Base-by-base conservation (phyloP, 331 rosid species). In the Erythrophleum ivorense region DNA sequence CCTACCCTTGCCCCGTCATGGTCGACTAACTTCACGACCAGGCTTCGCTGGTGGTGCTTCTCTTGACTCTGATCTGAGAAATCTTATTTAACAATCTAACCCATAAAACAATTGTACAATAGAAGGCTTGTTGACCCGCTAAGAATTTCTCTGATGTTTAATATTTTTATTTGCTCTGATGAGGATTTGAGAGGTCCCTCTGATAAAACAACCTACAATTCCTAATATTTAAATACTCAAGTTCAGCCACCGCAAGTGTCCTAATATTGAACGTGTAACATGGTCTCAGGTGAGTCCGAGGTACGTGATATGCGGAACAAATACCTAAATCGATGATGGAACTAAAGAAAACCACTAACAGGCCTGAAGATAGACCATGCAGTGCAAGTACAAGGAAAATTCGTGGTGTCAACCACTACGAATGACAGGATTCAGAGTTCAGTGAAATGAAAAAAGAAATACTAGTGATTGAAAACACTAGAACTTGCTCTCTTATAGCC, bases 231-330 rank as follows among this genome's bases (percentile, higher is more conserved):
- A 21, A 2, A 59, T 59, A 6, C 65, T 24, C 15, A 24, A 59
- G 9, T 24, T 59, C 65, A 59, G 36, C 36, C 65, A 21, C 2
- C 9, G 13, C 3, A 59, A 4, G 66, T 60, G 66, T 60, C 38
- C 12, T 10, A 59, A 59, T 3, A 29, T 24, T 24, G 43, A 63
- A 65, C 76, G 71, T 24, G 50, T 45, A 76, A 77, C 82, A 72
- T 63, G 85, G 76, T 5, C 62, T 19, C 83, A 85, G 67, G 88
- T 81, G 88, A 78, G 78, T 31, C 81, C 46, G 12, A 73, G 76
- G 59, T 65, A 55, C 41, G 65, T 64, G 43, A 80, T 70, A 18
- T 9, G 9, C n/a, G 24, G 69, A 78, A 73, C 2, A 66, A 73
- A 29, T 50, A 9, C 14, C 12, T 72, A 58, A 70, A 53, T 34